Percentiles rank a stretch among this genome's conserved stretches.
These are phyloP conservation scores for Ascocoryne sarcoides DNA, from an alignment of 2,329 filamentous ascomycete genomes.

Conservation along the genomic window DNA sequence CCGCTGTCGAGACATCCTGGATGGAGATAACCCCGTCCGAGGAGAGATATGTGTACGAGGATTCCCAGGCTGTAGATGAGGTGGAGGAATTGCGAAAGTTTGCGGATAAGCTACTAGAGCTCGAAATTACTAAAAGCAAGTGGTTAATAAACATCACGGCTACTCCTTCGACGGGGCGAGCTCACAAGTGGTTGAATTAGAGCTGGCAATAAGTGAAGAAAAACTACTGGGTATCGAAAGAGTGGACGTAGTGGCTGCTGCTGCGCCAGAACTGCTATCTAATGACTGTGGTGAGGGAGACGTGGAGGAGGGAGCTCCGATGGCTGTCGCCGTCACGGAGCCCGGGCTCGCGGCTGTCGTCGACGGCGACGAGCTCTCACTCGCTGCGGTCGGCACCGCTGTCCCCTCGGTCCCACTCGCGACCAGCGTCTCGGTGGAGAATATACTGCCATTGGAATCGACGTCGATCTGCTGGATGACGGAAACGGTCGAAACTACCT, in stretches of 20 bases:
- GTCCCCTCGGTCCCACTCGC: background rate
- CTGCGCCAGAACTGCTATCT: conserved; percentile 16
- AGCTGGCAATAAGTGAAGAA: conserved; percentile 19
- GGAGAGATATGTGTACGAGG: conserved; percentile 9
- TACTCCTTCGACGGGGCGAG: background rate
- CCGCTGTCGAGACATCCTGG: conserved; percentile 2
- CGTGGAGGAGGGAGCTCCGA: conserved; percentile 3
- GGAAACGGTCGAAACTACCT: conserved; percentile 23
- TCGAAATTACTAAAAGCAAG: conserved; percentile 24
- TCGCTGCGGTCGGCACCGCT: conserved; percentile 7
- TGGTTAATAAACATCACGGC: conserved; percentile 7
- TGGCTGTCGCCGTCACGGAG: conserved; percentile 4
- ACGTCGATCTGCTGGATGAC: conserved; percentile 26
- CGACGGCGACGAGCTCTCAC: conserved; percentile 10
- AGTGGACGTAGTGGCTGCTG: conserved; percentile 18
- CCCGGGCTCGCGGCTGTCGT: conserved; percentile 9
- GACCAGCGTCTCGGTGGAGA: conserved; percentile 12
- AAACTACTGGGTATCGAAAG: conserved; percentile 21
- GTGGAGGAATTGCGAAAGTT: conserved; percentile 15
- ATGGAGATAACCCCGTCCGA: background rate
- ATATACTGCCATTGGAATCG: conserved; percentile 23
- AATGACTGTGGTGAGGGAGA: conserved; percentile 17
- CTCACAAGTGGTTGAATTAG: conserved; percentile 26
- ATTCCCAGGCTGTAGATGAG: conserved; percentile 7
- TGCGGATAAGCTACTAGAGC: conserved; percentile 17